A percentile compares a stretch with the other conserved stretches of the same genome.
These are phyloP conservation scores for Penicillium turbatum DNA, from an alignment of 495 filamentous ascomycete genomes.

Conservation along the genomic window DNA sequence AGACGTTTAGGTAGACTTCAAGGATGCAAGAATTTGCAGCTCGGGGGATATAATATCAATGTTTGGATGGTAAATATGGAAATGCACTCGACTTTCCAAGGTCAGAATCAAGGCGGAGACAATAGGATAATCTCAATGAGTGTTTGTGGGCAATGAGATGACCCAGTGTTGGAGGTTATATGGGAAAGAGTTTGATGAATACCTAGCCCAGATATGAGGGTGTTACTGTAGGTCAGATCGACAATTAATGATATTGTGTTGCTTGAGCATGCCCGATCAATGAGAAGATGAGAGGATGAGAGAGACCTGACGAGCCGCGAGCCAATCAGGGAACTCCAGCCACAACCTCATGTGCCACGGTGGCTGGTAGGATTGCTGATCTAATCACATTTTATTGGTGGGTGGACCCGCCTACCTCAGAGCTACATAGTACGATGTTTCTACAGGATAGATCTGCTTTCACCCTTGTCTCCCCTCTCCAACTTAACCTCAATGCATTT, in stretches of 20 bases:
- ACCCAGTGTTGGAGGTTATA: not conserved
- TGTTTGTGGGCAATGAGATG: not conserved
- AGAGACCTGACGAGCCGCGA: constrained; percentile 7
- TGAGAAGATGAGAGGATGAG: constrained; percentile 3
- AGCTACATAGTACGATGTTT: too few species aligned
- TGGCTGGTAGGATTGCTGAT: not conserved
- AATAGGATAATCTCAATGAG: not conserved
- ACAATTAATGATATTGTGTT: constrained; percentile 1
- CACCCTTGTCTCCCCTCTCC: too few species aligned
- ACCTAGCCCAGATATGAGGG: not conserved
- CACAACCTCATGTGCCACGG: constrained; percentile 12
- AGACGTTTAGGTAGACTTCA: not conserved
- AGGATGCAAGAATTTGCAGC: not conserved
- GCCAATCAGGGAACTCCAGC: constrained; percentile 7
- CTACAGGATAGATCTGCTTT: too few species aligned
- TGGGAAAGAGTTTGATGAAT: not conserved
- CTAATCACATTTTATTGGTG: constrained; percentile 1
- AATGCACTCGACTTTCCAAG: not conserved
- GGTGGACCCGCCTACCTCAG: too few species aligned
- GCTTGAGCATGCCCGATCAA: not conserved
- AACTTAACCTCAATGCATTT: too few species aligned
- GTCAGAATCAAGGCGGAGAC: not conserved
- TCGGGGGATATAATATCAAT: not conserved
- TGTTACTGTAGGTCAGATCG: not conserved
- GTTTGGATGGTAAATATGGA: not conserved